Evolutionary conservation across 139 green algal species (phyloP).

Genomic region (Monoraphidium neglectum): DNA sequence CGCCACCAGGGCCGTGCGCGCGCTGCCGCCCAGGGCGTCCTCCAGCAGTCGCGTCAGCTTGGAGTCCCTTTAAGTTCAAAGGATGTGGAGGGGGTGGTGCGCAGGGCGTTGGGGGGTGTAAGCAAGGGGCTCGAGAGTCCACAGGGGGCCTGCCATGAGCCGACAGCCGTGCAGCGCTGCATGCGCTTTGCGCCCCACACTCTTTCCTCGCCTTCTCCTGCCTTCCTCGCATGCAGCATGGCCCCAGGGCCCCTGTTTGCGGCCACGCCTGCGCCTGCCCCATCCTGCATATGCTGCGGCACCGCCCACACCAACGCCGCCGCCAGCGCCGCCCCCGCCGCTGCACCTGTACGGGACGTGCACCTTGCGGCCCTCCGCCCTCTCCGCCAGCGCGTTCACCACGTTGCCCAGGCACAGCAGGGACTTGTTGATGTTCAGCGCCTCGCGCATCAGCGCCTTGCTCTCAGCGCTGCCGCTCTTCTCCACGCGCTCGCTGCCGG

Average conservation of each 20-base stretch:
- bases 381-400: constrained; percentile 88
- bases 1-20: constrained; percentile 93
- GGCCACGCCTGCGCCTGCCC: neutral
- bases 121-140: neutral
- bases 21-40: constrained; percentile 88
- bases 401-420: constrained; percentile 86
- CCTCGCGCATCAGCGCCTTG: constrained; percentile 70
- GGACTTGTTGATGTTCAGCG: constrained; percentile 91
- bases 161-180: neutral
- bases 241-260: neutral
- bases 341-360: constrained; percentile 66
- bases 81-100: constrained; percentile 57
- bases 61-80: constrained; percentile 86
- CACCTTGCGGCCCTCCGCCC: constrained; percentile 14
- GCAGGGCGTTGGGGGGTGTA: neutral
- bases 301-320: no score
- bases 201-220: no score
- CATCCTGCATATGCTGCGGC: neutral
- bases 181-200: constrained; percentile 15
- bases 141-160: neutral
- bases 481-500: constrained; percentile 80
- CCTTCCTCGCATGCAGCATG: no score
- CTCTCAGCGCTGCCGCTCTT: constrained; percentile 36
- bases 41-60: constrained; percentile 93
- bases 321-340: no score